phyloP scores from a whole-genome alignment of 2,329 filamentous ascomycete genomes.

The Biscogniauxia marginata region DNA sequence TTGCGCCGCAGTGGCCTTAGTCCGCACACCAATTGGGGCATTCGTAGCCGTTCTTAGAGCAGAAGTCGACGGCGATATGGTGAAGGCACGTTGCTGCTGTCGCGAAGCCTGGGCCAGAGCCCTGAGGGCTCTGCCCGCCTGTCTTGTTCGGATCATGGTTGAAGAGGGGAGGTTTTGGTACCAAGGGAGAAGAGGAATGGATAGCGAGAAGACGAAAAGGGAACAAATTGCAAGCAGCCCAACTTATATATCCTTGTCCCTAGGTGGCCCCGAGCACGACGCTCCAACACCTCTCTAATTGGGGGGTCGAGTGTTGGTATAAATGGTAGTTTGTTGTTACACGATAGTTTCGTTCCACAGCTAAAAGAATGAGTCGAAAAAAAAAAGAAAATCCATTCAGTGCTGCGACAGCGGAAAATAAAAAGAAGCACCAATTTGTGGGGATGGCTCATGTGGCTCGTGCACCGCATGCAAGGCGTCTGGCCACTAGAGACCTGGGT shows the following conservation, averaged over 20 bases:
- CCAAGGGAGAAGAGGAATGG: slow-evolving; percentile 2
- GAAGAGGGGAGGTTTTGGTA: slow-evolving; percentile 18
- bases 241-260: neutral
- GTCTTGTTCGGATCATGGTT: slow-evolving; percentile 51
- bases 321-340: neutral
- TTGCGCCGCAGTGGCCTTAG: slow-evolving; percentile 48
- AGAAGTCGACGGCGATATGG: slow-evolving; percentile 38
- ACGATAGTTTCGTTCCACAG: neutral
- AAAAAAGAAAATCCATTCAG: neutral
- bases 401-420: neutral
- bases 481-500: neutral
- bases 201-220: neutral
- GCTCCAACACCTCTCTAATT: neutral
- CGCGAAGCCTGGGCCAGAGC: slow-evolving; percentile 40
- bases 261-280: neutral
- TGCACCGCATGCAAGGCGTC: neutral
- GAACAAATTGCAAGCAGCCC: neutral
- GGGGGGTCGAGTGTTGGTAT: neutral
- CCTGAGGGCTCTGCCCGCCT: slow-evolving; percentile 47
- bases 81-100: slow-evolving; percentile 38
- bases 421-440: neutral
- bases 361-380: neutral
- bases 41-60: slow-evolving; percentile 40
- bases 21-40: slow-evolving; percentile 42
- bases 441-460: neutral